Conservation (phyloP, 305 asterid species). For the Nicotiana rustica region DNA sequence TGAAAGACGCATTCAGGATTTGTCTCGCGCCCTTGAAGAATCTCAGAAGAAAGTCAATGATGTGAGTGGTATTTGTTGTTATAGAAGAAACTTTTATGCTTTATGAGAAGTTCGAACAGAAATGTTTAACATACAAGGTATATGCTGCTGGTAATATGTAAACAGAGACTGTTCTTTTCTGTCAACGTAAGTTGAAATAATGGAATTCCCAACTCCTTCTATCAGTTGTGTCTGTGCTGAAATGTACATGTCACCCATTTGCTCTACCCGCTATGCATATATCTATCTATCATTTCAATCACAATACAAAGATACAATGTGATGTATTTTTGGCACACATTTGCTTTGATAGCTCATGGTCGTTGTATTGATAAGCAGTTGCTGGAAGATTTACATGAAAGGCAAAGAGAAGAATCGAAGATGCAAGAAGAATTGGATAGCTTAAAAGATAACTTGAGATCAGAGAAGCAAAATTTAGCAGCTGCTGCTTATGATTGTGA, state of each 20-base stretch:
- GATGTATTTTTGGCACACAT: conserved; percentile 15
- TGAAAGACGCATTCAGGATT: conserved; percentile 79
- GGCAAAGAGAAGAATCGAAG: conserved; percentile 65
- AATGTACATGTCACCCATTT: background rate
- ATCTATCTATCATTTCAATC: background rate
- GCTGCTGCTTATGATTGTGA: conserved; percentile 74
- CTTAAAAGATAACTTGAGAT: conserved; percentile 61
- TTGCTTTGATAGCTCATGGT: conserved; percentile 21
- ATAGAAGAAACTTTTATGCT: conserved; percentile 24
- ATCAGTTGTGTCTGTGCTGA: background rate
- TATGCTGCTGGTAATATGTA: conserved; percentile 9
- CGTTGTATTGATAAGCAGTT: conserved; percentile 57
- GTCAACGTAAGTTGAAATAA: background rate
- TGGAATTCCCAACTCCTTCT: background rate
- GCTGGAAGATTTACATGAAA: conserved; percentile 76
- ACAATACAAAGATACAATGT: background rate
- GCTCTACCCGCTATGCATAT: conserved; percentile 23
- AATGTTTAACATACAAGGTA: background rate
- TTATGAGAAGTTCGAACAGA: background rate
- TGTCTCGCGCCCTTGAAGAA: conserved; percentile 89
- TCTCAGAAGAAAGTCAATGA: conserved; percentile 73
- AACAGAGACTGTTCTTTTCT: background rate
- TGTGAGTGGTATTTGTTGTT: conserved; percentile 56
- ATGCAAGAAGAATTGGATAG: conserved; percentile 71
- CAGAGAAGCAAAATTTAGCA: conserved; percentile 70